These are phyloP conservation scores for Collybiopsis luxurians DNA, from an alignment of 768 basidiomycete genomes.

Conservation along the genomic window DNA sequence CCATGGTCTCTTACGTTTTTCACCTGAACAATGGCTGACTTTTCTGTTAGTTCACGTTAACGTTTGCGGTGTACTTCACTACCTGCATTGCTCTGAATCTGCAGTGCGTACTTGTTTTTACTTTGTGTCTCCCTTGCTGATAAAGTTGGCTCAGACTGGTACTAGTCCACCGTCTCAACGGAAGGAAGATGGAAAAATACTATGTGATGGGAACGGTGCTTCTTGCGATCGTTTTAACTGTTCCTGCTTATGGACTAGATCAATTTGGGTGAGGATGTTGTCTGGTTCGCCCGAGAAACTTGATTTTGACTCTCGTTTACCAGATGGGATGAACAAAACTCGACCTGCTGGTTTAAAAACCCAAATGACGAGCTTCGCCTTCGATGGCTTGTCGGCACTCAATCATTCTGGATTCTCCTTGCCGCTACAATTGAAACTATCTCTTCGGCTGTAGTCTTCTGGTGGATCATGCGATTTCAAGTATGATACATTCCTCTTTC, in stretches of 20 bases:
- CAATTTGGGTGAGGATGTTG: slow-evolving; percentile 20
- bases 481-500: slow-evolving; percentile 14
- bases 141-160: slow-evolving; percentile 17
- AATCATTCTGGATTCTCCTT: slow-evolving; percentile 23
- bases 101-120: too few relatives aligned
- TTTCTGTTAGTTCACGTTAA: slow-evolving; percentile 11
- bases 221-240: slow-evolving; percentile 13
- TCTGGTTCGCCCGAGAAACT: neutral
- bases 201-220: slow-evolving; percentile 18
- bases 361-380: slow-evolving; percentile 10
- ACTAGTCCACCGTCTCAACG: slow-evolving; percentile 21
- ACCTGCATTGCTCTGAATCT: slow-evolving; percentile 25
- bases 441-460: slow-evolving; percentile 15
- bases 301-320: neutral
- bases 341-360: slow-evolving; percentile 22
- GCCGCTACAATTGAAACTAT: slow-evolving; percentile 19
- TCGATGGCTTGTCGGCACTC: slow-evolving; percentile 23
- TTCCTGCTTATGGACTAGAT: slow-evolving; percentile 17
- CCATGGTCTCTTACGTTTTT: neutral
- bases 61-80: slow-evolving; percentile 20
- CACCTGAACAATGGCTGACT: neutral
- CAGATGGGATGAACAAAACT: slow-evolving; percentile 15
- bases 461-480: slow-evolving; percentile 16
- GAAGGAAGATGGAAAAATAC: slow-evolving; percentile 24
- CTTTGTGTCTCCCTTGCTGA: too few relatives aligned